Evolutionary conservation across 2,329 filamentous ascomycete genomes (phyloP), one percentile per base, ranked within the genome.

Genomic region (Aspergillus novofumigatus): DNA sequence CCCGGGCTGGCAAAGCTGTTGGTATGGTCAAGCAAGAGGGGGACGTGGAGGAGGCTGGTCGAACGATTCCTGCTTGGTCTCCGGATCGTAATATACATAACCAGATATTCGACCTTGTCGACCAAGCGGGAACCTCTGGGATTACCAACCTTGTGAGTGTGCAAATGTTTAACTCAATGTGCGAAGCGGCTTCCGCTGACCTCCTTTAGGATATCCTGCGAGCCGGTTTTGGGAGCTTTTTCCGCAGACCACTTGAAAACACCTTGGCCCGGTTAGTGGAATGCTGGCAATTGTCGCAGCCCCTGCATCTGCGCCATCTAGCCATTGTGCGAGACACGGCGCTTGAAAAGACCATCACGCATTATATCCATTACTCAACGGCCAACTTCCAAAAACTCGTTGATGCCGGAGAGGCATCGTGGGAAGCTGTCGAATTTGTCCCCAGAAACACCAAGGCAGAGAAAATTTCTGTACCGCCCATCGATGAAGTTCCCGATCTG

Each of bases 281-380:
- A 55, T 73, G 78, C 54, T 86, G 83, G 80, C 78, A 83, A 54
- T 64, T 80, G 17, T 81, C 81, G n/a, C 85, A 87, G 62, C 84
- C 84, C 25, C 69, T 73, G 3, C 79, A 85, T 66, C 73, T 86
- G 23, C 78, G 81, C 20, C 83, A 86, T 64, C 69, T 85, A 17
- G 77, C 80, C 10, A 73, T 87, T 29, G 76, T 86, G 35, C 75
- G 83, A 59, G 83, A 86, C 54, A 81, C 78, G 5, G 73, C 76
- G 2, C 74, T 81, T 14, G 75, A 74, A 14, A 72, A 75, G 11
- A 81, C 80, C 20, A 69, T 73, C 29, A 72, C 76, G 11, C 79
- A 81, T 58, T 86, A 83, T 67, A 67, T 82, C 8, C 84, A 86
- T 60, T 83, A 83, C 52, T 80, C 82, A 0, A 75, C 77, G 44